A percentile compares a stretch with the other conserved stretches of the same genome.
phyloP scores from a whole-genome alignment of 352 stramenopile species.

The Pythium pyrilobum region DNA sequence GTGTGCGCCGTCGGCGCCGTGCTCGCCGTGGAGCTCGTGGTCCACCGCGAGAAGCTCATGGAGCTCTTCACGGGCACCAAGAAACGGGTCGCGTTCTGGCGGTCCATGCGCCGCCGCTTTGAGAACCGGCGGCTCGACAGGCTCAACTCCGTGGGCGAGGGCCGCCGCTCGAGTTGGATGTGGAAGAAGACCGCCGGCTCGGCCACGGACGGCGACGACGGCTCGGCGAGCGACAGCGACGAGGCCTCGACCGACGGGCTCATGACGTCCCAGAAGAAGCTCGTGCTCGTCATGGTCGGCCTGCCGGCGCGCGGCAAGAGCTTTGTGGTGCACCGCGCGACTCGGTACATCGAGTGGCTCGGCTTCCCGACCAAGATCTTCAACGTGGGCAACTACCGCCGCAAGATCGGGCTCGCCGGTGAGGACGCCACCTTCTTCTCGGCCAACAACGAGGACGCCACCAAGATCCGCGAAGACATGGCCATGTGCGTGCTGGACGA shows the following conservation, averaged over 20 bases:
- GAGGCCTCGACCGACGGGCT: conserved; percentile 37
- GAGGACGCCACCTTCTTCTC: conserved; percentile 90
- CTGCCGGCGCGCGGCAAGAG: conserved; percentile 94
- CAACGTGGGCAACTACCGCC: conserved; percentile 93
- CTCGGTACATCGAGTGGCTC: conserved; percentile 92
- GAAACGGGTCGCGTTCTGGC: conserved; percentile 60
- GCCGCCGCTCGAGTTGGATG: conserved; percentile 73
- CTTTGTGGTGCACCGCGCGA: conserved; percentile 93
- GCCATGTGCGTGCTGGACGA: conserved; percentile 84
- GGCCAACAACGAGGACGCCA: conserved; percentile 79
- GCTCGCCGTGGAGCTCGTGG: conserved; percentile 40
- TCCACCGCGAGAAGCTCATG: conserved; percentile 41
- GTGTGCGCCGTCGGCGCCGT: conserved; percentile 18
- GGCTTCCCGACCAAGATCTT: conserved; percentile 91
- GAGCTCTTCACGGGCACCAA: conserved; percentile 33
- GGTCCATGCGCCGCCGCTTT: conserved; percentile 70
- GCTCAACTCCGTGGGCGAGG: conserved; percentile 57
- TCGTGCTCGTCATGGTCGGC: conserved; percentile 92
- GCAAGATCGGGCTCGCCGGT: conserved; percentile 63
- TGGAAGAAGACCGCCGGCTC: conserved; percentile 40
- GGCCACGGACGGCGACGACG: neutral
- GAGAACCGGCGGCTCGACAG: conserved; percentile 67
- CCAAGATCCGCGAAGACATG: conserved; percentile 82
- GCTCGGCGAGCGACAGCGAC: conserved; percentile 9
- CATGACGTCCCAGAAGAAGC: conserved; percentile 77